Base-by-base conservation (phyloP, 306 rosid genomes). In the Rosa rugosa region DNA sequence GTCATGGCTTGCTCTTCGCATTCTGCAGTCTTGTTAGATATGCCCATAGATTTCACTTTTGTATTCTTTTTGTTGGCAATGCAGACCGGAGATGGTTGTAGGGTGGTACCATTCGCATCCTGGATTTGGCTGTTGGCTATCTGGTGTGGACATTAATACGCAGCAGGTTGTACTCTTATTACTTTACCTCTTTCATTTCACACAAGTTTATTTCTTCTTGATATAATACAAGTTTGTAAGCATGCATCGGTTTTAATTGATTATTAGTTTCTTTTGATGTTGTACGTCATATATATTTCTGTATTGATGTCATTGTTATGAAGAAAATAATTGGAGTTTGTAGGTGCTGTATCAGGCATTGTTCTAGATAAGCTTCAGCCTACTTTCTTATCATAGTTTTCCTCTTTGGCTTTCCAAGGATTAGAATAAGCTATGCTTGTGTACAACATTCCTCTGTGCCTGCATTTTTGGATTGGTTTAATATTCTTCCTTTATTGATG, bases 81-180 rank as follows among this genome's bases (percentile, higher is more conserved):
- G 76, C 87, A 92, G 99, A 77, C 97, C 97, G 2, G 97, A 94
- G 93, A 94, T 94, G 99, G 99, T 94, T 83, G 97, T 92, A 1
- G 99, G 99, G 4, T 94, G 97, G 98, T 94, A 94, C 79, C 98
- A 94, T 84, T 94, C 98, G 0, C 98, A 94, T 92, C 98, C 97
- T 80, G 98, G 97, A 73, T 94, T 94, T 77, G 98, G 98, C 73
- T 94, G 99, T 80, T 94, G 99, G 99, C 95, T 94, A 62, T 94
- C 99, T 80, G 99, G 99, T 79, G 97, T 94, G 44, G 99, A 94
- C 79, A 94, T 92, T 65, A 94, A 94, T 81, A 94, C 99, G 2
- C 99, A 94, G 81, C 99, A 94, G 97, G 99, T 94, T 87, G 75
- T 57, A 1, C n/a, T 77, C 47, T 6, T 38, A 27, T 65, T 54